These are phyloP conservation scores for Ophiostoma ips DNA, from an alignment of 2,329 filamentous ascomycete genomes.

Conservation along the genomic window DNA sequence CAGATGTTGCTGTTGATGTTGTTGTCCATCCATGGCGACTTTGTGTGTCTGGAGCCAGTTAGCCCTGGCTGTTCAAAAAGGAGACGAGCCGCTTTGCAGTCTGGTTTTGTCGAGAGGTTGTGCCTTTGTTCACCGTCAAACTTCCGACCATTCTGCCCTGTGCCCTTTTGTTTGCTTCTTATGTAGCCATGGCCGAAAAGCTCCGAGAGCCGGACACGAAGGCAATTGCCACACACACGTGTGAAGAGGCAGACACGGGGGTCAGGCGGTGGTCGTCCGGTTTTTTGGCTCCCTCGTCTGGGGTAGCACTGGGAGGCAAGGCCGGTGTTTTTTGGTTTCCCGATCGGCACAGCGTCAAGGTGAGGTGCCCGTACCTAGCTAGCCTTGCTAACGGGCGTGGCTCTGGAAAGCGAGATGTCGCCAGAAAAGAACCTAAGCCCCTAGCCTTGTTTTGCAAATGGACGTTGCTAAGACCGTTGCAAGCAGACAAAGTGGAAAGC, in stretches of 20 bases:
- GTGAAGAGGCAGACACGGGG: neutral
- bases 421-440: neutral
- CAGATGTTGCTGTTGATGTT: too few species aligned
- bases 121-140: neutral
- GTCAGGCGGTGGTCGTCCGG: neutral
- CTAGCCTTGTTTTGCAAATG: neutral
- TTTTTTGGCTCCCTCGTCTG: neutral
- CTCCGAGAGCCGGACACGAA: neutral
- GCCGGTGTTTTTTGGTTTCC: too few species aligned
- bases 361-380: neutral
- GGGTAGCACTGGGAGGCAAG: neutral
- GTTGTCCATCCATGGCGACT: constrained; percentile 4
- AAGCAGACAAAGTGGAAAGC: neutral
- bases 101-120: neutral
- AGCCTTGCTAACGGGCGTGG: neutral
- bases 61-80: neutral
- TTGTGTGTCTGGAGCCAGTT: neutral
- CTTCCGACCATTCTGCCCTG: neutral
- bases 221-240: constrained; percentile 1
- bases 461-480: neutral
- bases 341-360: neutral
- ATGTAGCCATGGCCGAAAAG: constrained; percentile 1
- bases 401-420: neutral
- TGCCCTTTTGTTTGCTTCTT: neutral
- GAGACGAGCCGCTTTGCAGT: neutral